Evolutionary conservation across 768 basidiomycete species (phyloP), one percentile per base, ranked within the genome.

Genomic region (Pholiota microspora): DNA sequence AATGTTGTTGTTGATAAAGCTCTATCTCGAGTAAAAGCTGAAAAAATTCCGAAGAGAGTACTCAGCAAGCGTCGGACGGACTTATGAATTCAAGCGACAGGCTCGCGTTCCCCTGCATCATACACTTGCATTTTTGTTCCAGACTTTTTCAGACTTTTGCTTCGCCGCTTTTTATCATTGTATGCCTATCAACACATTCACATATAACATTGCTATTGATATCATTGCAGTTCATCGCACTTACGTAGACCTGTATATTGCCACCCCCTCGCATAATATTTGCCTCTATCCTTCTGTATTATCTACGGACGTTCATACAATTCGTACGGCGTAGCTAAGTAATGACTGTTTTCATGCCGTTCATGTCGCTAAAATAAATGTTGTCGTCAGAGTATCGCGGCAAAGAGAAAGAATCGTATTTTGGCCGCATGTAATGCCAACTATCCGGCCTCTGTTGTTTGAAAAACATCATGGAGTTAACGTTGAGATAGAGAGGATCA

Each of bases 41-140:
- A 64, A 28, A 62, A 63, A 40, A 55, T 64, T 53, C 63, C 52
- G 54, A 73, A 72, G 59, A 71, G 69, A 53, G 64, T 77, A 7
- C 64, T 79, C 55, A 80, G 75, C 64, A 80, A 79, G 62, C 70
- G 73, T 51, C 69, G 72, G 56, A 65, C 67, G 6, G 71, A 75
- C 54, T 62, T 68, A 24, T 74, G 61, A 64, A 56, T 16, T 38
- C 25, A 27, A 23, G 40, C 40, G 40, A 42, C 40, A 23, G 21
- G 40, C 9, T 42, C 40, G 40, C 40, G 40, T 21, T 16, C 9
- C 12, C 21, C 12, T 42, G 21, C 9, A 42, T 10, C 7, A 16
- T 23, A 6, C 7, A 24, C 4, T 18, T 32, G 29, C 46, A 31
- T 48, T 47, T 13, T 23, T 8, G 16, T 29, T 28, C 18, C 8